Conservation (phyloP, 2,329 filamentous ascomycete genomes). For the Alternaria gansuensis region DNA sequence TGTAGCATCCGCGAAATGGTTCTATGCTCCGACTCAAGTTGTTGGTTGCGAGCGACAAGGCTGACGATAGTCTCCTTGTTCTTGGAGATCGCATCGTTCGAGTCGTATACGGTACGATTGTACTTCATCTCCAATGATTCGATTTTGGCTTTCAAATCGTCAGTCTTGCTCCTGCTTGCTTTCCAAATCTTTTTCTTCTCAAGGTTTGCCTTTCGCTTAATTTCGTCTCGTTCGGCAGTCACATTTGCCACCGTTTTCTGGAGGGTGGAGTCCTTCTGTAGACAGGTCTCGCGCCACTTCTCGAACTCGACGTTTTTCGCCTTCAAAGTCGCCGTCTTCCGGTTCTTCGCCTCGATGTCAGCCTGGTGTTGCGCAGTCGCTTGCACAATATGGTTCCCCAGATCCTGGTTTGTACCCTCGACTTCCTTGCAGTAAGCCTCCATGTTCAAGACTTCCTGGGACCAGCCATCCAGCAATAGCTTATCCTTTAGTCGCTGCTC, state of each 20-base stretch:
- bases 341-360: background rate
- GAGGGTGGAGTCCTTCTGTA: background rate
- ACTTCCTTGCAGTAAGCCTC: background rate
- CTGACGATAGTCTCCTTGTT: background rate
- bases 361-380: background rate
- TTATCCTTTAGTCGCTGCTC: constrained; percentile 8
- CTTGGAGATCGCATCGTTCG: background rate
- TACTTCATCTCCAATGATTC: background rate
- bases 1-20: background rate
- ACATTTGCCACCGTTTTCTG: background rate
- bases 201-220: background rate
- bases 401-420: background rate
- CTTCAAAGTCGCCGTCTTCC: background rate
- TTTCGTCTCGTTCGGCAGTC: background rate
- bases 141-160: background rate
- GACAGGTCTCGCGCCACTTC: background rate
- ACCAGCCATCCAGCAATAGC: background rate
- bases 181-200: constrained; percentile 1
- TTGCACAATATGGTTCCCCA: background rate
- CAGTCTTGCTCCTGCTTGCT: background rate
- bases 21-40: background rate
- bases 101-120: background rate
- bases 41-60: background rate
- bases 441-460: background rate
- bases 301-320: background rate